Evolutionary conservation across 208 protist genomes (phyloP).

Genomic region (Leishmania amazonensis): DNA sequence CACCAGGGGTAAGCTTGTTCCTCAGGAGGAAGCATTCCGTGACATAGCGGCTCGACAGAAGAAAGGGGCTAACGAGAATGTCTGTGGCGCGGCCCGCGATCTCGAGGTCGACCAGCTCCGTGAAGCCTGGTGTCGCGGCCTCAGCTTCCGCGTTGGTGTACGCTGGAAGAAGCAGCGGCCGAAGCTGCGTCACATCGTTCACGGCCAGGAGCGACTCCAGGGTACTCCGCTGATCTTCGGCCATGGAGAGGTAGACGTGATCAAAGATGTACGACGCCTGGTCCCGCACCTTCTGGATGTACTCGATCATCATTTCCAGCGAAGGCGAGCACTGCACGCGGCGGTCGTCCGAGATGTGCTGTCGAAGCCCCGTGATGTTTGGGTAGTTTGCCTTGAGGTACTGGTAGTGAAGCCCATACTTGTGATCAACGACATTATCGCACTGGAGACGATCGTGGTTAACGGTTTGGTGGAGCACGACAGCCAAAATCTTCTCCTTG

Average conservation of each 20-base stretch:
- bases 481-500: slow-evolving; percentile 26
- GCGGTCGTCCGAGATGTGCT: slow-evolving; percentile 24
- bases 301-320: slow-evolving; percentile 31
- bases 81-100: slow-evolving; percentile 37
- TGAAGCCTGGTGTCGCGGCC: slow-evolving; percentile 19
- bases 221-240: slow-evolving; percentile 25
- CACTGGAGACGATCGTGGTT: slow-evolving; percentile 23
- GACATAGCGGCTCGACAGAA: slow-evolving; percentile 41
- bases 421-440: slow-evolving; percentile 4
- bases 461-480: slow-evolving; percentile 34
- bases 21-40: slow-evolving; percentile 55
- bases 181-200: slow-evolving; percentile 20
- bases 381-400: slow-evolving; percentile 50
- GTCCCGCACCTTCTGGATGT: slow-evolving; percentile 19
- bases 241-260: slow-evolving; percentile 42
- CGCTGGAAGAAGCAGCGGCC: slow-evolving; percentile 16
- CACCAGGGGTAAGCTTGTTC: slow-evolving; percentile 27
- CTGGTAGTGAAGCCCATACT: slow-evolving; percentile 53
- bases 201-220: slow-evolving; percentile 29
- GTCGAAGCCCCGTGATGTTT: slow-evolving; percentile 21
- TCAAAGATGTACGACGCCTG: slow-evolving; percentile 10
- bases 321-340: slow-evolving; percentile 44
- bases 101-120: slow-evolving; percentile 47
- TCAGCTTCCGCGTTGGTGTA: slow-evolving; percentile 6
- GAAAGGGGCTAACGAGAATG: slow-evolving; percentile 48